Base-by-base conservation (phyloP, 2,329 filamentous ascomycete species). In the Xylaria sp. region DNA sequence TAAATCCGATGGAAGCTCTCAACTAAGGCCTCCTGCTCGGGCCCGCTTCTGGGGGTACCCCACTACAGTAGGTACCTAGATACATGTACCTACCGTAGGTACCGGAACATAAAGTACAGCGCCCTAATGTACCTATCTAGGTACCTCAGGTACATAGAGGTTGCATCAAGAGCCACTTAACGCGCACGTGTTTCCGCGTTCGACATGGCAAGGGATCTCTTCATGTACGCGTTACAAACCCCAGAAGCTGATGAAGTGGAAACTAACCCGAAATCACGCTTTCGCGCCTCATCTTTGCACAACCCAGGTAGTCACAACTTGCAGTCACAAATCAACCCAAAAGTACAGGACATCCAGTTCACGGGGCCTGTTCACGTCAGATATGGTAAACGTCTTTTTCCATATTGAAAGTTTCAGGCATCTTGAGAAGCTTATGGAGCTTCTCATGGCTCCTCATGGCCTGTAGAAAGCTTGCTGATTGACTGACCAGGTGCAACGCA, bases 401-500 rank as follows among this genome's bases (percentile, higher is more conserved):
- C n/a, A n/a, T n/a, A n/a, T n/a, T n/a, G n/a, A n/a, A n/a, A n/a
- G n/a, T 31, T 31, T 31, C 28, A 31, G 9, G 28, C 28, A 31
- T 31, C 5, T 4, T 31, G 28, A 31, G 28, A 31, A 31, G 28
- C 28, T 21, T 38, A 28, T 19, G 46, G n/a, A 8, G 17, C 23
- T 8, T 21, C 25, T 17, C 31, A 43, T 28, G 2, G 50, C 37
- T 12, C 9, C 9, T 31, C 28, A 31, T 31, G 28, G 17, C 15
- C 23, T 9, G 46, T 14, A 49, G 11, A 33, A n/a, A 52, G 19
- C 28, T 4, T 31, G 28, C 69, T 73, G 49, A 72, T 59, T 25
- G 23, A 11, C 9, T 5, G 38, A 17, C n/a, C 59, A 72, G 69
- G 69, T 65, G 46, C 60, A 47, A 17, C 65, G 63, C 31, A 56